Conservation (phyloP, 2,329 filamentous ascomycete genomes). For the Diaporthe vexans region DNA sequence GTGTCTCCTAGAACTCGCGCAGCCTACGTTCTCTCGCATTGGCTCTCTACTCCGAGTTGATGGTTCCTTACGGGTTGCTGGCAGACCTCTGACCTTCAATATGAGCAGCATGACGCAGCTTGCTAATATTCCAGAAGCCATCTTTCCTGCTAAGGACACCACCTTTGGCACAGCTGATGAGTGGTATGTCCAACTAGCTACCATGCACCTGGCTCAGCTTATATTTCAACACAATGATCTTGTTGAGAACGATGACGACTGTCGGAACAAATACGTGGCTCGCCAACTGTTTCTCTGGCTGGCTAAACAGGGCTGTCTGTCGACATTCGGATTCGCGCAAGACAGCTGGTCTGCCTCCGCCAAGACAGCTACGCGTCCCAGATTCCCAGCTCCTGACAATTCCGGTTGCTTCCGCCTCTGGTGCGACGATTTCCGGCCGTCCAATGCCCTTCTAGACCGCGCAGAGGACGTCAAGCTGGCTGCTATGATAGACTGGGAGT, state of each 20-base stretch:
- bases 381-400: background rate
- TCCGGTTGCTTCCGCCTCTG: background rate
- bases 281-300: background rate
- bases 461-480: conserved; percentile 43
- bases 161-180: conserved; percentile 3
- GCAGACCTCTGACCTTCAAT: background rate
- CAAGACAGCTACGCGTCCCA: background rate
- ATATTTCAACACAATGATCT: background rate
- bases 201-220: background rate
- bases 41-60: background rate
- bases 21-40: background rate
- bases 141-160: background rate
- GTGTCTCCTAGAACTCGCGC: conserved; percentile 1
- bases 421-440: background rate
- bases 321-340: background rate
- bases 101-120: background rate
- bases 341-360: background rate
- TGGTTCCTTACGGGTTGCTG: background rate
- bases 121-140: background rate
- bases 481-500: conserved; percentile 51
- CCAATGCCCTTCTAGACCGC: background rate
- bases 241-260: background rate
- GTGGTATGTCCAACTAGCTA: background rate
- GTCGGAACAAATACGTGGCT: background rate
- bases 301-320: background rate